Evolutionary conservation across 2,329 filamentous ascomycete species (phyloP), one percentile per base, ranked within the genome.

Genomic region (Phialocephala sp.): DNA sequence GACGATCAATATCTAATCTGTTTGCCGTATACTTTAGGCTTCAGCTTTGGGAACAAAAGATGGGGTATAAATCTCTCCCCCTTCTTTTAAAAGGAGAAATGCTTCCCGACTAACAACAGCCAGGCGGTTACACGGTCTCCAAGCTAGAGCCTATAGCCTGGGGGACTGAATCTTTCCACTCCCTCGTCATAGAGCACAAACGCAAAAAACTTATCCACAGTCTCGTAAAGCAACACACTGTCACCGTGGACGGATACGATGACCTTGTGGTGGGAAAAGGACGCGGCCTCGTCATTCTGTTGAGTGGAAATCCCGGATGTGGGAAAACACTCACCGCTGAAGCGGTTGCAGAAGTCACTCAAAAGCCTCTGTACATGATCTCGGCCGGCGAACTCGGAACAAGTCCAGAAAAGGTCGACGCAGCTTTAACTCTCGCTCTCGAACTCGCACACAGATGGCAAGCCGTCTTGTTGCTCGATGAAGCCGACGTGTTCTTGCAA

Each of bases 341-440:
- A 50, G 45, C 20, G 45, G 45, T 50, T 8, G 45, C 45, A 9
- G 45, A 50, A 24, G n/a, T 50, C 8, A 50, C 45, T 11, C 45
- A 20, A 22, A 50, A 50, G 11, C 45, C 45, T 9, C 12, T 50
- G 45, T 50, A 50, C n/a, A 50, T 24, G 45, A 50, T 50, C 11
- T 50, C 45, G 20, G 45, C 45, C n/a, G 45, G 45, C n/a, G 45
- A 50, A 24, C 45, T 50, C 45, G 45, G 45, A 22, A 50, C 45
- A n/a, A 14, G 8, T 22, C 20, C 20, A 1, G 45, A 50, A 24
- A 50, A 22, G 20, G 45, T 50, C n/a, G 45, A 50, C n/a, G 18
- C 45, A 14, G n/a, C 45, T 50, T 24, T 24, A 50, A 50, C n/a
- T 18, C 41, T 50, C 8, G 45, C 20, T 24, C 45, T 50, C 8